These are phyloP conservation scores for Auricularia cornea DNA, from an alignment of 768 basidiomycete species.

Conservation along the genomic window DNA sequence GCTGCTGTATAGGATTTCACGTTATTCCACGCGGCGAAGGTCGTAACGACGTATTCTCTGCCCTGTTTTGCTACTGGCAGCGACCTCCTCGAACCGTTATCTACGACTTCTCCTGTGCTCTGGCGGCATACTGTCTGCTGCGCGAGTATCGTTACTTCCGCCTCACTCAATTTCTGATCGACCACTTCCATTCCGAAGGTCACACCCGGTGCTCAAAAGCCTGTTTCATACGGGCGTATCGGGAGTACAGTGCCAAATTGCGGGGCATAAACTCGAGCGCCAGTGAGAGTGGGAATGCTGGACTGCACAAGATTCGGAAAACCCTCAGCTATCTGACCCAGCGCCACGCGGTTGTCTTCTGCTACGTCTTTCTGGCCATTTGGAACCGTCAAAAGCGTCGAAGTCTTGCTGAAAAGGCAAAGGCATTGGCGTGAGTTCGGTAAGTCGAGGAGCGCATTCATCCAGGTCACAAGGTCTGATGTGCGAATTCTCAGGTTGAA, in stretches of 20 bases:
- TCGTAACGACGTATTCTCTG: conserved; percentile 32
- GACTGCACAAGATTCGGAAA: conserved; percentile 20
- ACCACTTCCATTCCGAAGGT: conserved; percentile 25
- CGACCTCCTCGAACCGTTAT: conserved; percentile 20
- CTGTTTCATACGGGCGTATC: no score
- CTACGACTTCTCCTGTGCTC: conserved; percentile 27
- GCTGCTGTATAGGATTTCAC: neutral
- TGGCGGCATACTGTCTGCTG: conserved; percentile 26
- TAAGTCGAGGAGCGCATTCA: no score
- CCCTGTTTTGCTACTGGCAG: conserved; percentile 26
- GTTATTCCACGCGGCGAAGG: conserved; percentile 28
- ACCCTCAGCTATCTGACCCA: conserved; percentile 24
- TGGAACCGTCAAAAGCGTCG: neutral
- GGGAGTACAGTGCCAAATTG: conserved; percentile 19
- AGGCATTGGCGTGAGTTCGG: no score
- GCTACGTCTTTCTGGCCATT: conserved; percentile 12
- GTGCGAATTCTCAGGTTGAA: no score
- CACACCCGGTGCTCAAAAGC: conserved; percentile 28
- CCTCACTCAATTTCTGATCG: conserved; percentile 27
- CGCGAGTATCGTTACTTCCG: conserved; percentile 23
- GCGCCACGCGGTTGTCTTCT: conserved; percentile 19
- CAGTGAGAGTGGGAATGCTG: conserved; percentile 28
- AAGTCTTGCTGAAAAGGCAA: no score
- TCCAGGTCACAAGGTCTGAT: no score
- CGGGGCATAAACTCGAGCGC: conserved; percentile 25